Conservation (phyloP, 257 asterid genomes). For the Plantago ovata region DNA sequence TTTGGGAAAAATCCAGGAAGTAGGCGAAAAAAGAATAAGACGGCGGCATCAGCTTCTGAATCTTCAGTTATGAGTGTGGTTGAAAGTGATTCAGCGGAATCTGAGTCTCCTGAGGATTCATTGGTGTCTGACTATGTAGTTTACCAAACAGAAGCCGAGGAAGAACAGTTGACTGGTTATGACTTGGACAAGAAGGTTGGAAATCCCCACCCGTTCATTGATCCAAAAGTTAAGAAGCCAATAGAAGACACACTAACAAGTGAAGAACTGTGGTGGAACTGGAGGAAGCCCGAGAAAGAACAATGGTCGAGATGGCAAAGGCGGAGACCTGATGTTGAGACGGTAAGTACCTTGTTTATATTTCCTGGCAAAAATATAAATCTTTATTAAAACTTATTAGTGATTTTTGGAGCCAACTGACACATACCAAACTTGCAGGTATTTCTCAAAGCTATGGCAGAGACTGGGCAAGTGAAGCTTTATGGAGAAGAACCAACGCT, state of each 20-base stretch:
- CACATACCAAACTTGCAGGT: conserved; percentile 38
- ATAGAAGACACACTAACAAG: conserved; percentile 63
- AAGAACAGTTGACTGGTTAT: conserved; percentile 56
- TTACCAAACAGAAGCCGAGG: conserved; percentile 55
- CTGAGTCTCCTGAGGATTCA: conserved; percentile 39
- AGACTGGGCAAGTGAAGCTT: conserved; percentile 87
- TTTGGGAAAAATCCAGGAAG: conserved; percentile 90
- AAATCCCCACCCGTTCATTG: conserved; percentile 76
- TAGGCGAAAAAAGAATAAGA: conserved; percentile 65
- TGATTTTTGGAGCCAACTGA: too few species aligned
- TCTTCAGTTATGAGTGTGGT: conserved; percentile 30
- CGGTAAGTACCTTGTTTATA: conserved; percentile 39
- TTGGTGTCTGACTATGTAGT: conserved; percentile 57
- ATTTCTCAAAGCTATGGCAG: conserved; percentile 96
- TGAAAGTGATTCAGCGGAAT: conserved; percentile 37
- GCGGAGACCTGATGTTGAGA: conserved; percentile 90
- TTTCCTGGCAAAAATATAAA: too few species aligned
- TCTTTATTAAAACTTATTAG: too few species aligned
- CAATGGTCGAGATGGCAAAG: conserved; percentile 99
- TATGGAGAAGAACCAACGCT: conserved; percentile 84
- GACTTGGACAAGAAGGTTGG: conserved; percentile 76
- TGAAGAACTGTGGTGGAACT: conserved; percentile 97
- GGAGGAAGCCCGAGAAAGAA: conserved; percentile 90
- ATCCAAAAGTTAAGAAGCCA: conserved; percentile 67
- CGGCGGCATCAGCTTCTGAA: conserved; percentile 37